These are phyloP conservation scores for Globisporangium viniferum DNA, from an alignment of 352 stramenopile species.

Conservation along the genomic window DNA sequence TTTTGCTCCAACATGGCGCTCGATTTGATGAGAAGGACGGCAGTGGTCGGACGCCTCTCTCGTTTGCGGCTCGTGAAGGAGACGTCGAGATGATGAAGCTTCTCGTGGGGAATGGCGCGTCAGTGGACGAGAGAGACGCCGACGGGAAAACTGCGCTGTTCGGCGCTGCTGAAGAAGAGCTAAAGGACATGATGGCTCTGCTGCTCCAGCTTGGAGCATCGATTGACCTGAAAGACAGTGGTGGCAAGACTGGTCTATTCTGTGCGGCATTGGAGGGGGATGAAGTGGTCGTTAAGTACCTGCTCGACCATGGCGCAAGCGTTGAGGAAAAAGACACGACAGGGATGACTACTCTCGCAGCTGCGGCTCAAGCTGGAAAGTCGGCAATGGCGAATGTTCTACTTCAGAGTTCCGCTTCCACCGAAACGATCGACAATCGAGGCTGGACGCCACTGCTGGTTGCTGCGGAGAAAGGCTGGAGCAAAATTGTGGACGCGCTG, in stretches of 20 bases:
- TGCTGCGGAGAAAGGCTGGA: neutral
- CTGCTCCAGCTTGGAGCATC: neutral
- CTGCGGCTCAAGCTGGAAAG: neutral
- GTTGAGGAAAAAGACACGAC: neutral
- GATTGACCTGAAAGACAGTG: neutral
- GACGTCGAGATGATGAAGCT: neutral
- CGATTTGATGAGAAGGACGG: neutral
- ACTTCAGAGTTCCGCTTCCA: neutral
- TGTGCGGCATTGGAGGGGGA: neutral
- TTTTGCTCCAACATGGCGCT: neutral
- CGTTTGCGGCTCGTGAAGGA: neutral
- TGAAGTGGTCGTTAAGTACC: neutral
- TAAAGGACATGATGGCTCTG: neutral
- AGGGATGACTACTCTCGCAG: neutral
- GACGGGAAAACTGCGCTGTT: neutral
- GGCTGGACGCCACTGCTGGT: neutral
- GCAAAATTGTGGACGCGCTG: neutral
- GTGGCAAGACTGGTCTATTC: neutral
- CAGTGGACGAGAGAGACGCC: neutral
- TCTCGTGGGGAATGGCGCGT: neutral
- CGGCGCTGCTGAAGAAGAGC: neutral
- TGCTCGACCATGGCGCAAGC: neutral
- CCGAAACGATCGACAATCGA: neutral
- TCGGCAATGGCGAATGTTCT: neutral
- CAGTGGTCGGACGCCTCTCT: neutral